Conservation (phyloP, 1,139 yeast species). For the Magnusiomyces tetraspermus region DNA sequence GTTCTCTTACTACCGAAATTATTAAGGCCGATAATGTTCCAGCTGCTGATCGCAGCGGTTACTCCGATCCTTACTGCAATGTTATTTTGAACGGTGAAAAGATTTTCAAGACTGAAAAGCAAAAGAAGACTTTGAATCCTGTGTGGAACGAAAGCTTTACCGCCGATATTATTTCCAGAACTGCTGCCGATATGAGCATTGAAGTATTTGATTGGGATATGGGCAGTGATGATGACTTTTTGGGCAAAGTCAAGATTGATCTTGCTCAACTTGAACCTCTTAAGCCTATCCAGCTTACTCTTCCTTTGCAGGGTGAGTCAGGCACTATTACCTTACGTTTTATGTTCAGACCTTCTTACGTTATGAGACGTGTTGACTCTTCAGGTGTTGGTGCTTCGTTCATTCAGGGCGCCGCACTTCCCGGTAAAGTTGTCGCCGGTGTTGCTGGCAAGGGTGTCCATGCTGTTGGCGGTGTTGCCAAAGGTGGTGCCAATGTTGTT, state of each 20-base stretch:
- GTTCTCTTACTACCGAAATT: constrained; percentile 56
- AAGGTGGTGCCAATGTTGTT: not conserved
- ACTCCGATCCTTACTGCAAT: constrained; percentile 82
- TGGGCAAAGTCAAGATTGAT: constrained; percentile 58
- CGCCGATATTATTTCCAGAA: constrained; percentile 48
- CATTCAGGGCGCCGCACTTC: constrained; percentile 19
- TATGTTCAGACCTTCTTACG: constrained; percentile 61
- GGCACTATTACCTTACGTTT: constrained; percentile 57
- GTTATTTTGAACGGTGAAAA: constrained; percentile 54
- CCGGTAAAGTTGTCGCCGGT: constrained; percentile 26
- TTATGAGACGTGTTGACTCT: constrained; percentile 36
- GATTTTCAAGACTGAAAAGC: constrained; percentile 64
- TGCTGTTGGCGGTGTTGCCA: constrained; percentile 23
- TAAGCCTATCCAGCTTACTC: constrained; percentile 42
- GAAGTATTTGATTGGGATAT: constrained; percentile 84
- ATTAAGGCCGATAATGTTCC: constrained; percentile 60
- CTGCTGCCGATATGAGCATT: constrained; percentile 49
- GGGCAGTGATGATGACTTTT: constrained; percentile 73
- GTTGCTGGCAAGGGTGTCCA: constrained; percentile 32
- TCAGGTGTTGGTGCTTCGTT: constrained; percentile 23
- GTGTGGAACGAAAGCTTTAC: constrained; percentile 64
- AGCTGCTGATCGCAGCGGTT: constrained; percentile 82
- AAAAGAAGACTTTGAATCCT: constrained; percentile 83
- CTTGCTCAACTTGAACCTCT: constrained; percentile 54
- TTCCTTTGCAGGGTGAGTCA: constrained; percentile 42